Percentiles rank a stretch among this genome's conserved stretches.
Evolutionary conservation across 2,329 filamentous ascomycete species (phyloP).

Genomic region (Ophiosphaerella korrae): DNA sequence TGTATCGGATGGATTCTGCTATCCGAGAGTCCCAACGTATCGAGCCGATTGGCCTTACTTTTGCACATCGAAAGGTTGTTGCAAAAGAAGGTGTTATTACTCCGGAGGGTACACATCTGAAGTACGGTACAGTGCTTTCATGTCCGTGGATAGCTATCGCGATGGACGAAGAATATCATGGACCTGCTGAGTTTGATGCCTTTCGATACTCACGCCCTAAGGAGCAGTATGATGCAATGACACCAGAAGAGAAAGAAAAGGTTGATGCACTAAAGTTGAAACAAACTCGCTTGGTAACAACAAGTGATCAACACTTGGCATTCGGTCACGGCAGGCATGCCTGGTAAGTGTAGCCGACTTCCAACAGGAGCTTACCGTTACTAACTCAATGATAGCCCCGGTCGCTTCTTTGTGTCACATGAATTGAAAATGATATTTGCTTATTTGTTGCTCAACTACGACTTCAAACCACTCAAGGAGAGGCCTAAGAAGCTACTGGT

Average conservation of each 20-base stretch:
- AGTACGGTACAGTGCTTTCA: constrained; percentile 21
- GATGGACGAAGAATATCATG: constrained; percentile 21
- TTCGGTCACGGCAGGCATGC: constrained; percentile 65
- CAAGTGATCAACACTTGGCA: constrained; percentile 56
- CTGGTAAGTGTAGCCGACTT: constrained; percentile 37
- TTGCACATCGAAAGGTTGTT: constrained; percentile 56
- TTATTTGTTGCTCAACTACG: constrained; percentile 46
- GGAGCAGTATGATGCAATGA: constrained; percentile 27
- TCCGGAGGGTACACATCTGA: constrained; percentile 64
- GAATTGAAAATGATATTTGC: constrained; percentile 48
- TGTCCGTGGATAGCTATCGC: constrained; percentile 26
- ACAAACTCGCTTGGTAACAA: constrained; percentile 60
- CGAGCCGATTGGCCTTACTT: constrained; percentile 54
- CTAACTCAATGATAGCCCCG: constrained; percentile 34
- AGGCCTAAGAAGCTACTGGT: constrained; percentile 30
- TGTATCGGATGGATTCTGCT: constrained; percentile 57
- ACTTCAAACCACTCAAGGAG: constrained; percentile 35
- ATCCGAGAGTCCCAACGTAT: constrained; percentile 60
- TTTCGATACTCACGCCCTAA: constrained; percentile 30
- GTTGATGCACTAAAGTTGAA: constrained; percentile 34
- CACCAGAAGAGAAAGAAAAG: constrained; percentile 18
- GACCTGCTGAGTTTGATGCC: constrained; percentile 23
- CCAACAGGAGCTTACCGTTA: neutral
- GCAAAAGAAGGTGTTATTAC: constrained; percentile 78
- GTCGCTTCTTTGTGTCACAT: constrained; percentile 45